Evolutionary conservation across 805 yeast species (phyloP), one percentile per base, ranked within the genome.

Genomic region (Candida ponderosae): DNA sequence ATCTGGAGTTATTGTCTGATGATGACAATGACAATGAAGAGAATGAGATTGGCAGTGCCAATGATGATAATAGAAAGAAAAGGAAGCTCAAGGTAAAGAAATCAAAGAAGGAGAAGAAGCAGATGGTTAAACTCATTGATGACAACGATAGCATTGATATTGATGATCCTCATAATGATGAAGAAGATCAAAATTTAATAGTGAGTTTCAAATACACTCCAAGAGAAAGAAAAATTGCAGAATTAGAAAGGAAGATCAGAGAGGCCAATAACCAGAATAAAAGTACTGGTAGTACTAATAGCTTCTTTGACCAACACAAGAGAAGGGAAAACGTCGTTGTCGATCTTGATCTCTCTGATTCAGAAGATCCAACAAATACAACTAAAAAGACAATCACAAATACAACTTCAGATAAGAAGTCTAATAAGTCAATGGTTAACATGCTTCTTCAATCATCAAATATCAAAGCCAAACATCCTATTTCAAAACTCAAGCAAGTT

Each of bases 211-310:
- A 46, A 27, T 48, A 48, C 19, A 47, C 45, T 21, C 40, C 50
- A 16, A 45, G 35, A 3, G 36, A 41, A 3, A 33, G 45, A 23
- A 41, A 40, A 20, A 41, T 51, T 8, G 35, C 36, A 5, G 52
- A 45, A 13, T 26, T 53, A 7, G 56, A 52, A 34, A 35, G 39
- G 18, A 53, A 50, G 38, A 52, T 52, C 19, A 43, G 35, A 17
- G 32, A 17, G 14, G 13, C 10, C 16, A 6, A 9, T 27, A 15
- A 27, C 10, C 7, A 14, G 14, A 27, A 13, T 14, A 3, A 8
- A 27, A 27, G 9, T 27, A 8, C 16, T 7, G 14, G n/a, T 21
- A 7, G 7, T 21, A 10, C 10, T 8, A 21, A 21, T 21, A 21
- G 10, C 14, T 24, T 24, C n/a, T 24, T 24, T 6, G 14, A 7